Base-by-base conservation (phyloP, 768 basidiomycete species). In the Sistotremastrum suecicum region DNA sequence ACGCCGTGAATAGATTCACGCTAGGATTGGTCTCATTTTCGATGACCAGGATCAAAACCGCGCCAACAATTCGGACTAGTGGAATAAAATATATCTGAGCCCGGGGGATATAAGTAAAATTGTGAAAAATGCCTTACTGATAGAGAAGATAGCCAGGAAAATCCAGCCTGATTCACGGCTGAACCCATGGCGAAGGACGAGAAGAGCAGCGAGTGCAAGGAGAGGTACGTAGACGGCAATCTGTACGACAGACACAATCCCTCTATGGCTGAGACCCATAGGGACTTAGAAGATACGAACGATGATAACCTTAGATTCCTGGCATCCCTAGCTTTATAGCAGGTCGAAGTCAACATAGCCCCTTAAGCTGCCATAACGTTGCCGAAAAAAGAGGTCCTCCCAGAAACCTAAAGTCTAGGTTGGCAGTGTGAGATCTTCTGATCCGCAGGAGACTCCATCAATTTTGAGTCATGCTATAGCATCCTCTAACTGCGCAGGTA, bases 141-240 rank as follows among this genome's bases (percentile, higher is more conserved):
- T 50, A 7, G 78, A 69, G 50, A 83, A 80, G 7, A 79, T 60
- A 39, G 73, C 65, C n/a, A 83, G 65, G 50, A 74, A 72, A 12
- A 82, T 58, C 78, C 78, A 84, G 48, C 78, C 81, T 32, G 69
- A 74, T 57, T 78, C 71, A 38, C 69, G 66, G 47, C 72, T 59
- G 52, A 80, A 67, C 36, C 70, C 74, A 65, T 82, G 76, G 33
- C 68, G 73, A 42, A 68, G 54, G 42, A 68, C 60, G 41, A 80
- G 58, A 37, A 67, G 56, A 41, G 70, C 32, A 1, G 74, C 66
- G 35, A 78, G 44, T 43, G 64, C 49, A 20, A 72, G 57, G 53
- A 82, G 57, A 30, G 79, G 82, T 31, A 70, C 54, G 58, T 81
- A 83, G 49, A 78, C 71, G 9, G 60, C 72, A 39, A 84, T 64